Conservation (phyloP, 2,329 filamentous ascomycete genomes). For the Penicillium sclerotigenum region DNA sequence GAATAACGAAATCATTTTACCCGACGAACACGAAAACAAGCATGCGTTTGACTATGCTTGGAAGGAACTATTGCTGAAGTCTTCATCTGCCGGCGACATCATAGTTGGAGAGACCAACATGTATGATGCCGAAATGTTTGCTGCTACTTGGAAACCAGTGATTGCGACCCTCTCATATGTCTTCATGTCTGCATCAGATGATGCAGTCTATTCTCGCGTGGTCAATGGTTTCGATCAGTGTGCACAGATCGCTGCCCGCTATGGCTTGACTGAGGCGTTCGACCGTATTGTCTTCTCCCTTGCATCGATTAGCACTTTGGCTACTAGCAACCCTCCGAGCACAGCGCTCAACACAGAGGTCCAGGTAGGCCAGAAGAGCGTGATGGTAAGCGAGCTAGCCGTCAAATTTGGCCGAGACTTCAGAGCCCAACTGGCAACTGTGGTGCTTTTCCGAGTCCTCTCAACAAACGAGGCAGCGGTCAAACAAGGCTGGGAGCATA, state of each 20-base stretch:
- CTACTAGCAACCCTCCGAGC: conserved; percentile 70
- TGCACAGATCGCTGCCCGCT: conserved; percentile 83
- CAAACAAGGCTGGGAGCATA: conserved; percentile 57
- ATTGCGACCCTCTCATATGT: conserved; percentile 94
- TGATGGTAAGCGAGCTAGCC: conserved; percentile 98
- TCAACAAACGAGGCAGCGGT: conserved; percentile 78
- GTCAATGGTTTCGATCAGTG: conserved; percentile 96
- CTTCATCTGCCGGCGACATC: conserved; percentile 69
- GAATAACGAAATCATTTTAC: conserved; percentile 89
- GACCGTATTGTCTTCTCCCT: conserved; percentile 91
- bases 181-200: conserved; percentile 97
- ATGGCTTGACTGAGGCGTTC: conserved; percentile 77
- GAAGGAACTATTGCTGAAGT: conserved; percentile 88
- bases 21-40: conserved; percentile 95
- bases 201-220: conserved; percentile 88
- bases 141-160: conserved; percentile 91
- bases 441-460: conserved; percentile 92
- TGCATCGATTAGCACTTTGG: conserved; percentile 84
- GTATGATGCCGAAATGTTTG: conserved; percentile 97
- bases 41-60: conserved; percentile 96
- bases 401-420: conserved; percentile 94
- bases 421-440: conserved; percentile 85
- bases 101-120: conserved; percentile 84
- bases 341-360: conserved; percentile 93
- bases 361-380: conserved; percentile 82